Evolutionary conservation across 2,329 filamentous ascomycete species (phyloP).

Genomic region (Clarireedia homoeocarpa): DNA sequence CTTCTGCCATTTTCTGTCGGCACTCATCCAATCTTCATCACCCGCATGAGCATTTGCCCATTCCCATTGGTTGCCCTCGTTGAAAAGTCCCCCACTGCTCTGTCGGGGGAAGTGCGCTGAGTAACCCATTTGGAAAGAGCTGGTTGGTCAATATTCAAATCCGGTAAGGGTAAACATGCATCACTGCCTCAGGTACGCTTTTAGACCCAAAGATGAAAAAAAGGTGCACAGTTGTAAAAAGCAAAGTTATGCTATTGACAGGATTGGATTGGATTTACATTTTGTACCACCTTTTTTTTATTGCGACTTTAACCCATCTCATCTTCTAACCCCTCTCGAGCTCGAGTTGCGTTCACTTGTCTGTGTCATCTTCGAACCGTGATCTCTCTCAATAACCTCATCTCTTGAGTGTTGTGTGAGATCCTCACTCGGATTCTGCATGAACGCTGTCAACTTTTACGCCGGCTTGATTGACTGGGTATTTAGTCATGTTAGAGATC

Average conservation of each 20-base stretch:
- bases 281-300: not conserved
- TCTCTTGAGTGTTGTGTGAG: slow-evolving; percentile 8
- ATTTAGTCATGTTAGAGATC: slow-evolving; percentile 27
- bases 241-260: not conserved
- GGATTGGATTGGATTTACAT: not conserved
- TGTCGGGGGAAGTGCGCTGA: no score
- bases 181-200: not conserved
- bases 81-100: no score
- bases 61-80: not conserved
- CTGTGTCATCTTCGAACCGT: not conserved
- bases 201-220: not conserved
- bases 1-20: not conserved
- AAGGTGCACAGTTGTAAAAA: slow-evolving; percentile 2
- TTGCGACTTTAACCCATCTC: not conserved
- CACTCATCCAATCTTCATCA: not conserved
- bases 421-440: slow-evolving; percentile 18
- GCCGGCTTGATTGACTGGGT: slow-evolving; percentile 27
- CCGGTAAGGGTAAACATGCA: not conserved
- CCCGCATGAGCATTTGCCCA: not conserved
- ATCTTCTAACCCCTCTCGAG: not conserved
- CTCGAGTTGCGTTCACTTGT: not conserved
- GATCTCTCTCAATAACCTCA: slow-evolving; percentile 7
- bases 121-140: not conserved
- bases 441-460: slow-evolving; percentile 29
- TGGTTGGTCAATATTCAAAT: not conserved